Conservation (phyloP, 352 stramenopile species). For the Pythium monospermum region DNA sequence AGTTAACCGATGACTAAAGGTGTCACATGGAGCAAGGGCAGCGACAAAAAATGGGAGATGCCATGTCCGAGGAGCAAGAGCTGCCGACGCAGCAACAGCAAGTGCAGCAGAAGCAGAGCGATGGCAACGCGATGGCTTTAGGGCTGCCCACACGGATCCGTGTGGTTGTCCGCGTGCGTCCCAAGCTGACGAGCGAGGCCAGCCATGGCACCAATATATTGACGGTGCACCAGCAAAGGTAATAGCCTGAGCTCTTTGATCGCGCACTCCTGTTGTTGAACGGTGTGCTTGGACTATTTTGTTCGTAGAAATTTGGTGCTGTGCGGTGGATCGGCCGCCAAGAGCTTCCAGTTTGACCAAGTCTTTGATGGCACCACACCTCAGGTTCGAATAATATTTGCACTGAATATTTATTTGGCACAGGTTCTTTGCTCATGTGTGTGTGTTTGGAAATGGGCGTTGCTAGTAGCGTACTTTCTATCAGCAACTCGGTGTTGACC, state of each 20-base stretch:
- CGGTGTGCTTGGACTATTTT: neutral
- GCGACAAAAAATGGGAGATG: no score
- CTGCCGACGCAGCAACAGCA: neutral
- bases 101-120: neutral
- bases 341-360: constrained; percentile 48
- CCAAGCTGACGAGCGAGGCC: constrained; percentile 32
- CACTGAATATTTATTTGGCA: no score
- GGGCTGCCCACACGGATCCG: constrained; percentile 30
- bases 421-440: no score
- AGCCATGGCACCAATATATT: constrained; percentile 32
- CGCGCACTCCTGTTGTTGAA: neutral
- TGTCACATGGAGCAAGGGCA: no score
- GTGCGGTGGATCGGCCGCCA: constrained; percentile 21
- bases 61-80: constrained; percentile 13
- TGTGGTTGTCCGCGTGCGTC: constrained; percentile 46
- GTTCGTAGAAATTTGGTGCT: constrained; percentile 24
- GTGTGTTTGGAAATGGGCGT: neutral
- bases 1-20: no score
- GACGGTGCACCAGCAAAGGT: constrained; percentile 23
- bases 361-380: constrained; percentile 34
- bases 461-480: constrained; percentile 33
- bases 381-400: constrained; percentile 32
- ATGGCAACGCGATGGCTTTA: neutral
- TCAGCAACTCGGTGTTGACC: constrained; percentile 29
- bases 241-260: neutral